Percentiles rank a stretch among this genome's conserved stretches.
phyloP scores from a whole-genome alignment of 208 protist species.

The Leishmania lainsoni region DNA sequence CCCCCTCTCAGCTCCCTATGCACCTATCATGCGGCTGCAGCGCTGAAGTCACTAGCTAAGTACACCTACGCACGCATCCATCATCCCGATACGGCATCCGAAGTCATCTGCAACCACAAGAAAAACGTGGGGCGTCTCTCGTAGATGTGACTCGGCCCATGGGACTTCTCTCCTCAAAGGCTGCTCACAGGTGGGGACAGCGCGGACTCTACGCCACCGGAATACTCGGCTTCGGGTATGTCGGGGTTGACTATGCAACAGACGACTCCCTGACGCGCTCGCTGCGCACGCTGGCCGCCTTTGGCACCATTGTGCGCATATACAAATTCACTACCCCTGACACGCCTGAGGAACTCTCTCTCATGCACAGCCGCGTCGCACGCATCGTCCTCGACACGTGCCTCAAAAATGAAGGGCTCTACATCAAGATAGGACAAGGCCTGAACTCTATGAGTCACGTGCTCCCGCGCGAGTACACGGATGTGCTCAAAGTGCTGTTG shows the following conservation, averaged over 20 bases:
- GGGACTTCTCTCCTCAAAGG: neutral
- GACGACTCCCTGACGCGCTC: conserved; percentile 74
- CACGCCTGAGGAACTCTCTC: conserved; percentile 58
- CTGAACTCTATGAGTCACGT: conserved; percentile 90
- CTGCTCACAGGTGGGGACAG: conserved; percentile 11
- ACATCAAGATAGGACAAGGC: conserved; percentile 89
- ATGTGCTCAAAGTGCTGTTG: conserved; percentile 72
- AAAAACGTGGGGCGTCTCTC: neutral
- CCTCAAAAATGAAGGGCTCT: conserved; percentile 85
- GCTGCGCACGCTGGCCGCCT: conserved; percentile 46
- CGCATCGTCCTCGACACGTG: conserved; percentile 59
- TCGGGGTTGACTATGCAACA: conserved; percentile 45
- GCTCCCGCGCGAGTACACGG: conserved; percentile 81
- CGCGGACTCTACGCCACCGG: conserved; percentile 35
- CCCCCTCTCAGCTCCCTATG: neutral
- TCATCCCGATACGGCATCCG: neutral
- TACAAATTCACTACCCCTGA: conserved; percentile 74
- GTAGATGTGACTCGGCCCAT: neutral
- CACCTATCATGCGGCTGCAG: neutral
- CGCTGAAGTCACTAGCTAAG: neutral
- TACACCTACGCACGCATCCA: neutral
- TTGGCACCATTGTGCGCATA: conserved; percentile 41
- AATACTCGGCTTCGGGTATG: conserved; percentile 26
- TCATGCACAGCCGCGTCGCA: conserved; percentile 53
- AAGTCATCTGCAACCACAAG: neutral